phyloP scores from a whole-genome alignment of 345 rosid species.

The Triadica sebifera region DNA sequence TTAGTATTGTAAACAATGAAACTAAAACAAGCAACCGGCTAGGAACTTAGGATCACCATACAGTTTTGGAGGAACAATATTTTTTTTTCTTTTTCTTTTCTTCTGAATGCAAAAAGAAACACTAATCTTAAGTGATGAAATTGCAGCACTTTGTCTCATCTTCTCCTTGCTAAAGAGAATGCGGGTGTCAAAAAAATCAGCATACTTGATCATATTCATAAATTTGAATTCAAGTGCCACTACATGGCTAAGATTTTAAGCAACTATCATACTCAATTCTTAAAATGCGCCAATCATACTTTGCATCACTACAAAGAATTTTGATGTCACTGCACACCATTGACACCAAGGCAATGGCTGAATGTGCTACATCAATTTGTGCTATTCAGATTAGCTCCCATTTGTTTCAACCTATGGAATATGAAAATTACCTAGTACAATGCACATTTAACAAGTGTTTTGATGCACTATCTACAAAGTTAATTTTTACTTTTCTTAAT shows the following conservation, averaged over 20 bases:
- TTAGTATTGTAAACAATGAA: slow-evolving; percentile 9
- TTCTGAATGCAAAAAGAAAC: no score
- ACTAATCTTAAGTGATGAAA: background rate
- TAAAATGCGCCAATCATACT: background rate
- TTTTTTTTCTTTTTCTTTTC: no score
- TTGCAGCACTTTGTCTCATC: background rate
- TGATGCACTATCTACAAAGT: background rate
- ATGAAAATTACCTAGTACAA: background rate
- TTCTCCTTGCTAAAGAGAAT: no score
- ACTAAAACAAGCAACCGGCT: background rate
- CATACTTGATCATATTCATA: background rate
- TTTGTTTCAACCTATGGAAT: background rate
- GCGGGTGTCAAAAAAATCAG: background rate
- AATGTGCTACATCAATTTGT: background rate
- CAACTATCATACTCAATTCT: background rate
- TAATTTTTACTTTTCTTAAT: no score
- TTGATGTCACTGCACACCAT: background rate
- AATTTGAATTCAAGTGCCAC: background rate
- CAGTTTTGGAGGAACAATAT: background rate
- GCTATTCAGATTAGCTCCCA: background rate
- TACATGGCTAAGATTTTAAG: background rate
- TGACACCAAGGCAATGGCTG: background rate
- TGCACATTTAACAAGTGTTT: background rate
- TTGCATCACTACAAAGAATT: background rate
- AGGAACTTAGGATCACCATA: background rate